Conservation (phyloP, 2,329 filamentous ascomycete species). For the Tolypocladium sp. region DNA sequence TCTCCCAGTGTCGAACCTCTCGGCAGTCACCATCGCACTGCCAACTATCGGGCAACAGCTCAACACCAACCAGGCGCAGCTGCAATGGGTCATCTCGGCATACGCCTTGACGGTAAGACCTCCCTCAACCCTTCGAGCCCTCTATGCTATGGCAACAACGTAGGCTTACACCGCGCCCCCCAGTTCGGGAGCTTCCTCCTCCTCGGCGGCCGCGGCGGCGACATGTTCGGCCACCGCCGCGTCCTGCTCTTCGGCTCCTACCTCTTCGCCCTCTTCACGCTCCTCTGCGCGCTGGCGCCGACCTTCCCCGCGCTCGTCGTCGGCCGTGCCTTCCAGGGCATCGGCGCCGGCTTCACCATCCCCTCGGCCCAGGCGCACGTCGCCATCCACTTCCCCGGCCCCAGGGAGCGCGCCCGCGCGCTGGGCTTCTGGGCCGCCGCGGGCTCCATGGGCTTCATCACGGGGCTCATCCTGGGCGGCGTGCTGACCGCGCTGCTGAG, state of each 20-base stretch:
- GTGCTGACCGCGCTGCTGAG: neutral
- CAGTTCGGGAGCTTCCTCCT: conserved; percentile 1
- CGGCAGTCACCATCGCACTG: neutral
- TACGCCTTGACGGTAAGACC: neutral
- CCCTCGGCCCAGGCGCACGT: neutral
- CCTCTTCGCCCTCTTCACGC: conserved; percentile 1
- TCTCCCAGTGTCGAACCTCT: neutral
- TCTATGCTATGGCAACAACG: neutral
- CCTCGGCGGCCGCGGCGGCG: neutral
- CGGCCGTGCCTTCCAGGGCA: neutral
- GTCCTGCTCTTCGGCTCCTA: neutral
- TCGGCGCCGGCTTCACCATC: conserved; percentile 1
- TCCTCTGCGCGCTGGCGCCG: neutral
- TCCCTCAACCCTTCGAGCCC: neutral
- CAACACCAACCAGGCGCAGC: neutral
- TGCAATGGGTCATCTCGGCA: neutral
- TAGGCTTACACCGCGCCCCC: neutral
- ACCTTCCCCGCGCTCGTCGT: neutral
- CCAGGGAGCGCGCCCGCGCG: neutral
- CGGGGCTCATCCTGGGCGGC: neutral
- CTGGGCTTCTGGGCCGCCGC: conserved; percentile 1
- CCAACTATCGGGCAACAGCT: neutral
- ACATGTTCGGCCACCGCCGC: neutral
- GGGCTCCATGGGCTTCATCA: neutral
- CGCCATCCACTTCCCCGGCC: neutral